Evolutionary conservation across 345 rosid genomes (phyloP).

Genomic region (Lumnitzera littorea): DNA sequence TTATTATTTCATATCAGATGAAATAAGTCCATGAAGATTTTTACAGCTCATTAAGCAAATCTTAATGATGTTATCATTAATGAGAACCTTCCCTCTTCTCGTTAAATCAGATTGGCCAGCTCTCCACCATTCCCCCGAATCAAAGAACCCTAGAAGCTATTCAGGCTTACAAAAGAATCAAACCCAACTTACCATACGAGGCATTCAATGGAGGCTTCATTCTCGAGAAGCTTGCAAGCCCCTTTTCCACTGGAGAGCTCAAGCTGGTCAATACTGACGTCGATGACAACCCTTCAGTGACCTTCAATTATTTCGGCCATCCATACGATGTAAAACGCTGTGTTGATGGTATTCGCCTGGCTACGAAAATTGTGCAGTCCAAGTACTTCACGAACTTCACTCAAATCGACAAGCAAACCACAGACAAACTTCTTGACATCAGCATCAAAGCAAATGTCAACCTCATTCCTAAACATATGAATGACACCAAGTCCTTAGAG

Average conservation of each 20-base stretch:
- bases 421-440: constrained; percentile 57
- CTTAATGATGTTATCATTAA: neutral
- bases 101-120: constrained; percentile 51
- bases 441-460: constrained; percentile 75
- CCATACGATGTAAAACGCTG: constrained; percentile 69
- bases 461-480: constrained; percentile 59
- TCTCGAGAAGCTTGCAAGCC: constrained; percentile 70
- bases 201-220: constrained; percentile 93
- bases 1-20: neutral
- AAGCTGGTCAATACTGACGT: constrained; percentile 56
- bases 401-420: constrained; percentile 33
- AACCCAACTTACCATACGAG: constrained; percentile 56
- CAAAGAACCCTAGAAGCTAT: constrained; percentile 61
- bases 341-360: constrained; percentile 59
- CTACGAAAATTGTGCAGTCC: constrained; percentile 54
- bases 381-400: constrained; percentile 56
- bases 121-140: constrained; percentile 64
- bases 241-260: constrained; percentile 66
- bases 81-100: neutral
- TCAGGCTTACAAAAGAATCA: constrained; percentile 43
- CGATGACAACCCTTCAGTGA: constrained; percentile 75
- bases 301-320: constrained; percentile 86
- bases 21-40: neutral
- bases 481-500: constrained; percentile 79
- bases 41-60: too few species aligned